Base-by-base conservation (phyloP, 2,329 filamentous ascomycete genomes). In the Elsinoe batatas region DNA sequence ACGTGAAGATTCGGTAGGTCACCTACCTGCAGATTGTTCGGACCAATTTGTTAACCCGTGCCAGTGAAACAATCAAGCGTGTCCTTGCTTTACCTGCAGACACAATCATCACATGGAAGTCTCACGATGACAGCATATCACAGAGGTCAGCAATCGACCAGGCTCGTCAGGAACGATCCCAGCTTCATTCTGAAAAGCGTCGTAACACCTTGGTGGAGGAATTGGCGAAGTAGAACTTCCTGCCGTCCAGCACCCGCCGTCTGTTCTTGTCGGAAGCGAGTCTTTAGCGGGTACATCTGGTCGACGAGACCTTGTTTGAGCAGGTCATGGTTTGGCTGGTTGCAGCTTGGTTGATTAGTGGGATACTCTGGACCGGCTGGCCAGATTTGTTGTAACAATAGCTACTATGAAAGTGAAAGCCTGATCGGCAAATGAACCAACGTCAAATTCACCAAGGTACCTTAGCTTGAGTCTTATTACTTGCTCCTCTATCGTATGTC, bases 21-120 rank as follows among this genome's bases (percentile, higher is more conserved):
- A 35, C 13, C 15, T 7, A 12, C 18, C n/a, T 7, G 22, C 26
- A 30, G 33, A 20, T 5, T 49, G 38, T 32, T 4, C 18, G 18
- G 37, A 53, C 8, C 12, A 49, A 3, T 17, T 64, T 67, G 43
- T 65, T 67, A 30, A 50, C 40, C 43, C n/a, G 37, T 56, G n/a
- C 17, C 36, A 95, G 91, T 62, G 91, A 98, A 74, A 95, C 87
- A 33, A 90, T 97, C 79, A 95, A 94, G 74, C 87, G 89, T 61
- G 79, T 94, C 61, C 82, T 98, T 56, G 81, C 82, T 62, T 88
- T 96, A 68, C 91, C 91, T 1, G 74, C 82, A 43, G 91, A 95
- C 69, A 97, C 93, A 36, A 87, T 87, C 66, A 85, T 98, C 58
- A 84, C 93, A 64, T 98, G 91, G 82, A 95, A 95, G 74, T 93